These are phyloP conservation scores for Ganoderma sinense DNA, from an alignment of 1,284 basidiomycete genomes.

Conservation along the genomic window DNA sequence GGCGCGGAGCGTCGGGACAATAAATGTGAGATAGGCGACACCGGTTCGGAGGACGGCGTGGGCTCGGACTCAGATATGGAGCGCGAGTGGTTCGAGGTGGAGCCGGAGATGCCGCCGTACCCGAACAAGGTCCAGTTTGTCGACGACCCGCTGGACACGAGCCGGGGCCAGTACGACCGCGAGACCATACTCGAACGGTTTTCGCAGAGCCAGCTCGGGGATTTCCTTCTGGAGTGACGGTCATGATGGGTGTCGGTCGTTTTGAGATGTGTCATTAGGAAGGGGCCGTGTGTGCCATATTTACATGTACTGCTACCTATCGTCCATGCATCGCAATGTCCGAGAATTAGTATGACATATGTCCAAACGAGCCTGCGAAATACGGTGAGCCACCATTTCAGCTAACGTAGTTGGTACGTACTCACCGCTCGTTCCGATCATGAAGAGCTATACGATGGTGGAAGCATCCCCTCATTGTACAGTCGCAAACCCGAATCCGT, in stretches of 20 bases:
- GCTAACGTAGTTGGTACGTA: background rate
- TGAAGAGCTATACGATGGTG: too few relatives aligned
- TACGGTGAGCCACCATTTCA: background rate
- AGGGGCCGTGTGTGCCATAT: background rate
- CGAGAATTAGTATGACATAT: background rate
- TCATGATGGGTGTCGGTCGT: background rate
- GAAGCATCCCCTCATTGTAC: background rate
- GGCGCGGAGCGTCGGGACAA: background rate
- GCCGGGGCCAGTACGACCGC: background rate
- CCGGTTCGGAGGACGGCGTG: background rate
- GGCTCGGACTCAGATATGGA: background rate
- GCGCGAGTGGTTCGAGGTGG: background rate
- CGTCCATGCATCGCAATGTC: background rate
- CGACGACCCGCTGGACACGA: background rate
- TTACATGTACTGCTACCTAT: background rate
- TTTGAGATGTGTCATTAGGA: too few relatives aligned
- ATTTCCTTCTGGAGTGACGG: background rate
- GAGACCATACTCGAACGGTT: background rate
- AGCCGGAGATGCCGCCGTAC: background rate
- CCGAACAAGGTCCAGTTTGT: background rate
- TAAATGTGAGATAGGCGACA: background rate
- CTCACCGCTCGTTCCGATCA: background rate
- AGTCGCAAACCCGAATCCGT: conserved; percentile 4
- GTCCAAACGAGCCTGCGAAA: background rate
- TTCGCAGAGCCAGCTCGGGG: background rate